phyloP scores from a whole-genome alignment of 306 rosid species.

The Fragaria iinumae region DNA sequence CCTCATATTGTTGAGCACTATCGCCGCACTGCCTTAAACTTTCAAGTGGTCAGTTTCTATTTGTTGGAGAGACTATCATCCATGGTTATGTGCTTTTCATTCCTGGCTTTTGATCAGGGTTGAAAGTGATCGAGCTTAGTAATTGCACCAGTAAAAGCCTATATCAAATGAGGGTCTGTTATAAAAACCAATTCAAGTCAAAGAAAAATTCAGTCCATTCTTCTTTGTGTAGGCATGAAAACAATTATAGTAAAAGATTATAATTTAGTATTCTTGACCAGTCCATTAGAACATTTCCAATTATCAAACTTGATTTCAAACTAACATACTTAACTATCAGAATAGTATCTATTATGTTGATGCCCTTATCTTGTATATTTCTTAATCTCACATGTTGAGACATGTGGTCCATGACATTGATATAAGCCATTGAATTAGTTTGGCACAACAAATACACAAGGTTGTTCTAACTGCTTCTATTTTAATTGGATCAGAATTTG shows the following conservation, averaged over 20 bases:
- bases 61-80: no score
- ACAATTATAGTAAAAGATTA: no score
- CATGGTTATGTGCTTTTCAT: no score
- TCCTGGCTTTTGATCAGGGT: background rate
- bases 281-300: background rate
- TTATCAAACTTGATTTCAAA: background rate
- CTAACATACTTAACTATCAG: background rate
- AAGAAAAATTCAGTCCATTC: no score
- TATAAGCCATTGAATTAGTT: background rate
- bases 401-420: background rate
- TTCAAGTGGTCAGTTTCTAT: no score
- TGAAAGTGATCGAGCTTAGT: background rate
- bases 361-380: background rate
- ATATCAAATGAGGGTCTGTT: no score
- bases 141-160: background rate
- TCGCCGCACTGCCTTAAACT: no score
- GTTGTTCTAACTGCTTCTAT: background rate
- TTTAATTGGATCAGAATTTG: background rate
- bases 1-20: no score
- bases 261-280: no score
- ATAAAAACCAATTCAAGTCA: no score
- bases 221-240: no score
- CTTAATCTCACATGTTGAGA: background rate
- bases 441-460: background rate
- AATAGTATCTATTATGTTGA: no score